A percentile compares a stretch with the other conserved stretches of the same genome.
Evolutionary conservation across 768 basidiomycete genomes (phyloP).

Genomic region (Mycena latifolia): DNA sequence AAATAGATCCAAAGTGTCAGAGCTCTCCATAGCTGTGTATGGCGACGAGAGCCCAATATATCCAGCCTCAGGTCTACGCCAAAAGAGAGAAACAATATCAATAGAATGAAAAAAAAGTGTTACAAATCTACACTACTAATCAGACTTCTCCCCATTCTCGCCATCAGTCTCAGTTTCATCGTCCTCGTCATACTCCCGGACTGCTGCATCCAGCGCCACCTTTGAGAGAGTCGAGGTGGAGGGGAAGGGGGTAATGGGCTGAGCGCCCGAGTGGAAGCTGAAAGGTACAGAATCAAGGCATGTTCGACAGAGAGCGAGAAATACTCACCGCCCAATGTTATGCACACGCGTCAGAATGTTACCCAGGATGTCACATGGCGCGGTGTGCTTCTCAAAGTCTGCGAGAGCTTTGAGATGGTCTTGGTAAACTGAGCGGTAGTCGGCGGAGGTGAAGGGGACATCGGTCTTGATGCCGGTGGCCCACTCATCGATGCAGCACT

Average conservation of each 20-base stretch:
- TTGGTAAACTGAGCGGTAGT: constrained; percentile 33
- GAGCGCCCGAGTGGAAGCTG: constrained; percentile 21
- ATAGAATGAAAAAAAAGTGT: no score
- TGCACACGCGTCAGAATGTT: constrained; percentile 19
- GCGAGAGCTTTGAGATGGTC: constrained; percentile 28
- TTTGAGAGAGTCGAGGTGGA: neutral
- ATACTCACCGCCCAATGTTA: constrained; percentile 27
- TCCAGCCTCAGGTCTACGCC: no score
- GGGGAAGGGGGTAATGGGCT: neutral
- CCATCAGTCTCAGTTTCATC: constrained; percentile 4
- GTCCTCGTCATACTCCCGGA: constrained; percentile 10
- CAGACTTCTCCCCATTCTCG: constrained; percentile 10
- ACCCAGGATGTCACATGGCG: neutral
- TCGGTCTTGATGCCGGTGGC: constrained; percentile 4
- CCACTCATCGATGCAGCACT: constrained; percentile 13
- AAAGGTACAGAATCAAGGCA: no score
- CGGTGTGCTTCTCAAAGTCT: constrained; percentile 11
- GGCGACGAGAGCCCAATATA: no score
- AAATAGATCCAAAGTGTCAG: no score
- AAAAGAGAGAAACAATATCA: no score
- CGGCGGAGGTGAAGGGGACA: constrained; percentile 32
- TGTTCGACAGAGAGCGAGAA: neutral
- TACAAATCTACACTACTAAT: no score
- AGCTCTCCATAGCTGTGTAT: no score
- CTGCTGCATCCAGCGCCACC: neutral